Evolutionary conservation across 805 yeast species (phyloP), one percentile per base, ranked within the genome.

Genomic region (Schwanniomyces occidentalis): DNA sequence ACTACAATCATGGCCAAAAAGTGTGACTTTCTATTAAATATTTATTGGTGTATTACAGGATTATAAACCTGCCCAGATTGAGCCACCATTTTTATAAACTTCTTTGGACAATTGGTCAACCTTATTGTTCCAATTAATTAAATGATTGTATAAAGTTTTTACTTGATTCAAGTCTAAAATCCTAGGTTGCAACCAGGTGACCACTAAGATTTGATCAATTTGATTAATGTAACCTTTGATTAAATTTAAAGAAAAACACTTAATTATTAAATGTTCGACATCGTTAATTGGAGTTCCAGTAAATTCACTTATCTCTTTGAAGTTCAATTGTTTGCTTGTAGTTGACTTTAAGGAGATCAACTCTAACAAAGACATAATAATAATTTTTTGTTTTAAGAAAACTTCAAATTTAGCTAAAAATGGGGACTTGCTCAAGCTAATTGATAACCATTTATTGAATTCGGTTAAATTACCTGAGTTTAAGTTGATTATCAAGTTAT

Each of bases 141-240:
- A 74, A 50, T 85, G 84, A 34, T 73, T 71, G 45, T 80, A 79
- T 85, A 93, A 87, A 27, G 73, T 72, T 38, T 71, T 75, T 39
- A 91, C 84, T 69, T 93, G 99, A 27, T 76, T 77, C 44, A 70
- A 71, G 52, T 87, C 87, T 74, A 93, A 82, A 36, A 89, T 86
- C 52, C 98, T 76, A 40, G 99, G 98, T 70, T 93, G 98, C 42
- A 91, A 82, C 99, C 99, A 93, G 17, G 85, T 80, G 30, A 93
- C 80, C 21, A 83, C 80, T 37, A 93, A 85, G 9, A 82, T 67
- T 58, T 82, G 78, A 32, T 78, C 76, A 27, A 89, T 86, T 65
- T 93, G 95, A 58, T 93, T 95, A 49, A 93, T 91, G 33, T 77
- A 72, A n/a, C 99, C 99, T 59, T 80, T 79, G 52, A 93, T 74